Evolutionary conservation across 257 asterid genomes (phyloP).

Genomic region (Plantago ovata): DNA sequence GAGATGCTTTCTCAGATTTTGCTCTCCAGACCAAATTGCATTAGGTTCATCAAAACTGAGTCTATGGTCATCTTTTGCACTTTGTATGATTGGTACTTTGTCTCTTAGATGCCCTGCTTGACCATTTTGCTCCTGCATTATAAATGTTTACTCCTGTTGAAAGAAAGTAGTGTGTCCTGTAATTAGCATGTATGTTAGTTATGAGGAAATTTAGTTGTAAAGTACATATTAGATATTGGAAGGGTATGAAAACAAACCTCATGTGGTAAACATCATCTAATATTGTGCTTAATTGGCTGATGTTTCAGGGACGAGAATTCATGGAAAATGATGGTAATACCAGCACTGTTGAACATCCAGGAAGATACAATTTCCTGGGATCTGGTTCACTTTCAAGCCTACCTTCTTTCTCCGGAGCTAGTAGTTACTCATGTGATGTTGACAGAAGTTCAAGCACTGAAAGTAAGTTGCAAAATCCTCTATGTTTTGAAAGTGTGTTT

Average conservation of each 20-base stretch:
- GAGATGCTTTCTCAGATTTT: not conserved
- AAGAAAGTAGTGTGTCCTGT: not conserved
- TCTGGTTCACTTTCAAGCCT: slow-evolving; percentile 43
- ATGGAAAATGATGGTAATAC: slow-evolving; percentile 29
- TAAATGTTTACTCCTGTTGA: not conserved
- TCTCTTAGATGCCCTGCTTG: slow-evolving; percentile 1
- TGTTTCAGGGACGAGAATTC: slow-evolving; percentile 42
- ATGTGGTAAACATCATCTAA: not conserved
- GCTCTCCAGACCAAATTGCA: slow-evolving; percentile 1
- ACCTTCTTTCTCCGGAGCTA: slow-evolving; percentile 59
- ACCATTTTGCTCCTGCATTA: not conserved
- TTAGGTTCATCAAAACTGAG: not conserved
- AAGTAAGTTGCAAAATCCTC: slow-evolving; percentile 38
- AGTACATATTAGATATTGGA: not conserved
- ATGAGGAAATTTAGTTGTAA: too few relatives aligned
- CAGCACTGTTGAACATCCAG: slow-evolving; percentile 29
- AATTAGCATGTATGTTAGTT: not conserved
- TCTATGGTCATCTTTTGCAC: not conserved
- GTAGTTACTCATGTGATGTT: slow-evolving; percentile 53
- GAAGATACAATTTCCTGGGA: slow-evolving; percentile 35
- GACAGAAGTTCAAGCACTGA: slow-evolving; percentile 40
- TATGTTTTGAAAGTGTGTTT: not conserved
- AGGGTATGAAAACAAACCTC: not conserved
- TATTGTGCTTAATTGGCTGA: slow-evolving; percentile 14
- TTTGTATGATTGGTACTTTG: not conserved